phyloP scores from a whole-genome alignment of 2,329 filamentous ascomycete genomes.

The Esteya vermicola region DNA sequence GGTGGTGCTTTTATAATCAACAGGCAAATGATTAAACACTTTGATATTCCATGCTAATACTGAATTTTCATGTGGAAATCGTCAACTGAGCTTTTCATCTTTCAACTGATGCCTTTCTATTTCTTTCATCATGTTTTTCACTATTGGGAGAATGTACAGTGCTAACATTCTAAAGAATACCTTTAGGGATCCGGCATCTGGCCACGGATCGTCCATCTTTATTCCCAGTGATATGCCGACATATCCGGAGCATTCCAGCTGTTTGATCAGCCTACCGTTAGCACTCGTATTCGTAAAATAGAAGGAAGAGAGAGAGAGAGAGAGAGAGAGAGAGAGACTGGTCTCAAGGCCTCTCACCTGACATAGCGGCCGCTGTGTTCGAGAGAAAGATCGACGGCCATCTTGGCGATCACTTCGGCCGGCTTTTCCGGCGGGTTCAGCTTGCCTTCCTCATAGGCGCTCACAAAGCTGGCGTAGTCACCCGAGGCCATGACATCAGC shows the following conservation, averaged over 20 bases:
- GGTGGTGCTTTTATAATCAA: constrained; percentile 3
- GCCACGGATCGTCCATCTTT: too few species aligned
- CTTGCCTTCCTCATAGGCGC: constrained; percentile 54
- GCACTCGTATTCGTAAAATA: not conserved
- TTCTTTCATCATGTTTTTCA: constrained; percentile 10
- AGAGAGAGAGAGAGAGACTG: too few species aligned
- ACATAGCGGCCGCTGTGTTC: constrained; percentile 66
- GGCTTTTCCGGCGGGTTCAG: constrained; percentile 73
- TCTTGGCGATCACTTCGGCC: constrained; percentile 69
- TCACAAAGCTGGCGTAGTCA: constrained; percentile 54
- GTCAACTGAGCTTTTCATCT: constrained; percentile 66
- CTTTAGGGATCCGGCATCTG: too few species aligned
- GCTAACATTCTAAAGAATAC: constrained; percentile 6
- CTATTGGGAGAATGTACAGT: constrained; percentile 1
- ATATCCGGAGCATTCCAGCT: constrained; percentile 42
- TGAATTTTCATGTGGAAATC: constrained; percentile 54
- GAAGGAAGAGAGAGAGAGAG: not conserved
- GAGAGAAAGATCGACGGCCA: constrained; percentile 50
- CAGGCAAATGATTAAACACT: constrained; percentile 46
- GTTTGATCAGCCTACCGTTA: too few species aligned
- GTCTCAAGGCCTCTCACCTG: constrained; percentile 31
- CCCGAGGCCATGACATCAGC: constrained; percentile 32
- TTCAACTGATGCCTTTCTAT: constrained; percentile 51
- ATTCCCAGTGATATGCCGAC: constrained; percentile 22
- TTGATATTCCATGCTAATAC: constrained; percentile 66